Base-by-base conservation (phyloP, 345 rosid genomes). In the Euphorbia pulcherrima region DNA sequence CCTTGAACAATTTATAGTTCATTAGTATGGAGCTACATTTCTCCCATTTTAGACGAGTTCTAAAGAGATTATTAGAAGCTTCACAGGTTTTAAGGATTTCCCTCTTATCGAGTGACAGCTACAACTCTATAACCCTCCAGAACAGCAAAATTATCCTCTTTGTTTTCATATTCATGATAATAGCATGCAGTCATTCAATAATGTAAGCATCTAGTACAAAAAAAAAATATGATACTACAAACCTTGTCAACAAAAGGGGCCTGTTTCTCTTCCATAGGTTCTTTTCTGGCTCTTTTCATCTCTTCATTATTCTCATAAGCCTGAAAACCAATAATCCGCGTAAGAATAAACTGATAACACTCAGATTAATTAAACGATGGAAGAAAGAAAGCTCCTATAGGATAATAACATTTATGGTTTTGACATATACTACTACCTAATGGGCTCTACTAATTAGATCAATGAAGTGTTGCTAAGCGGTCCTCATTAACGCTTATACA, bases 161-260 rank as follows among this genome's bases (percentile, higher is more conserved):
- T 7, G 0, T 4, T 16, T 10, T 5, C 16, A 56, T 27, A 30
- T 0, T 26, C 33, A 27, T 29, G 24, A 29, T 40, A 58, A 16
- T 29, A 29, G 41, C 6, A 28, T 58, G 4, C 13, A 33, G 4
- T 14, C n/a, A n/a, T 66, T 23, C 4, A 50, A 64, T 0, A 23
- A n/a, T 48, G 50, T 30, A n/a, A 33, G 24, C 20, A 0, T 24
- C 8, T 11, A 5, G 56, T 10, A 18, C 6, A 40, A 29, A 11
- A 39, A 40, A 29, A 11, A 39, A 33, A 23, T 14, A 26, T 23
- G 59, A 24, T 29, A 29, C 9, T 53, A 66, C 56, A 41, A 41
- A 94, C 99, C 92, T 84, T 94, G 74, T 91, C 99, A 13, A 69
- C 79, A 59, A 77, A 79, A 11, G 89, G 90, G 60, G 82, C 83